Conservation (phyloP, 305 asterid genomes). For the Rubia peregrina region DNA sequence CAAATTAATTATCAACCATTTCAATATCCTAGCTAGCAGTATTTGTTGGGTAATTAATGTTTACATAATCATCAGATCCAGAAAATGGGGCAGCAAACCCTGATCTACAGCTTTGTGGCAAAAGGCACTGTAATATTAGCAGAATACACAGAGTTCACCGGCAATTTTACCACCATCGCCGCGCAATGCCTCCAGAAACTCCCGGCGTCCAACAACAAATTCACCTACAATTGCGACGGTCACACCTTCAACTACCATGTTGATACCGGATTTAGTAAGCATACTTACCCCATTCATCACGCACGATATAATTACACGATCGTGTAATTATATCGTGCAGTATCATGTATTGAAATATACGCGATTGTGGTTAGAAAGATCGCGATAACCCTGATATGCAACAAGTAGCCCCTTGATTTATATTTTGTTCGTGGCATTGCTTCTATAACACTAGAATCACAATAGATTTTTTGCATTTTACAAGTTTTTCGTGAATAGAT, state of each 20-base stretch:
- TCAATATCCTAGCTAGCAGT: background rate
- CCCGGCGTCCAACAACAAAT: constrained; percentile 51
- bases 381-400: too few relatives aligned
- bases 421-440: too few relatives aligned
- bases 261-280: constrained; percentile 64
- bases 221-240: constrained; percentile 65
- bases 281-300: background rate
- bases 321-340: too few relatives aligned
- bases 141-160: constrained; percentile 61
- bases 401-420: too few relatives aligned
- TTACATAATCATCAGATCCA: too few relatives aligned
- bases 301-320: too few relatives aligned
- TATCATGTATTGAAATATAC: too few relatives aligned
- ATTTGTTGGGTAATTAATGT: background rate
- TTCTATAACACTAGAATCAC: too few relatives aligned
- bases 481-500: background rate
- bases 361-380: too few relatives aligned
- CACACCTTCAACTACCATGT: constrained; percentile 69
- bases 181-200: constrained; percentile 65
- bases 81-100: constrained; percentile 55
- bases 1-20: background rate
- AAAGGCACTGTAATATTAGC: constrained; percentile 58
- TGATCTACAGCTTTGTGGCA: constrained; percentile 67
- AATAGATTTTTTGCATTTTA: too few relatives aligned
- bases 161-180: constrained; percentile 58